phyloP scores from a whole-genome alignment of 441 rosid genomes.

The Biscutella laevigata region DNA sequence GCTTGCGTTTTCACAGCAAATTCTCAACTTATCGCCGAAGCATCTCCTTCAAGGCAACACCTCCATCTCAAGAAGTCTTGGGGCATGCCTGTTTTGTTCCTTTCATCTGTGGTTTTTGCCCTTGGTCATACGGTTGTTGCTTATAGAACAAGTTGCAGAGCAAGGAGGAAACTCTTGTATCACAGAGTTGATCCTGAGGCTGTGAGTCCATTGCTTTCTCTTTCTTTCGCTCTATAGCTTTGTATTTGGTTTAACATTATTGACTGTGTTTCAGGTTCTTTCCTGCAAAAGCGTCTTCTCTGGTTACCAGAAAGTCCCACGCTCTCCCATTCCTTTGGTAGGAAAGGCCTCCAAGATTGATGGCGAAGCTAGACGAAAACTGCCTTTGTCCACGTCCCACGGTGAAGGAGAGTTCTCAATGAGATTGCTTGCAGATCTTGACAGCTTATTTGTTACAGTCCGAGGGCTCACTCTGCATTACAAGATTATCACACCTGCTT shows the following conservation, averaged over 20 bases:
- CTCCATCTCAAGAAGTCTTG: conserved; percentile 83
- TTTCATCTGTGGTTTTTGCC: conserved; percentile 80
- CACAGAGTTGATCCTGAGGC: conserved; percentile 89
- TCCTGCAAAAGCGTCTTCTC: conserved; percentile 83
- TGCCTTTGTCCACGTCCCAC: conserved; percentile 34
- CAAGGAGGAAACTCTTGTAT: conserved; percentile 76
- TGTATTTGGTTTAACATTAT: not conserved
- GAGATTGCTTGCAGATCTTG: conserved; percentile 71
- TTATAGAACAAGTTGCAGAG: conserved; percentile 87
- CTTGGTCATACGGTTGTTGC: conserved; percentile 88
- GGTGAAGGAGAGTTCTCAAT: conserved; percentile 65
- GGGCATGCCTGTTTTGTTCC: conserved; percentile 97
- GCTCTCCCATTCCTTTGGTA: conserved; percentile 73
- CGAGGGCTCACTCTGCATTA: conserved; percentile 70
- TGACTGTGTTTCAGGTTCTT: conserved; percentile 48
- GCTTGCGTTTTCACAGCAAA: conserved; percentile 63
- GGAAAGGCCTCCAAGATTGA: conserved; percentile 69
- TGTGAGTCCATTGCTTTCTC: conserved; percentile 32
- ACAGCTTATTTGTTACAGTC: conserved; percentile 63
- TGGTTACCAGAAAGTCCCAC: conserved; percentile 81
- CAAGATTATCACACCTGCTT: conserved; percentile 62
- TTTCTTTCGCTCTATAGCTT: not conserved
- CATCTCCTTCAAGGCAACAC: conserved; percentile 61
- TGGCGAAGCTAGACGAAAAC: conserved; percentile 57
- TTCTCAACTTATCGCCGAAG: conserved; percentile 64